Conservation (phyloP, 2,329 filamentous ascomycete genomes). For the Talaromyces atroroseus region DNA sequence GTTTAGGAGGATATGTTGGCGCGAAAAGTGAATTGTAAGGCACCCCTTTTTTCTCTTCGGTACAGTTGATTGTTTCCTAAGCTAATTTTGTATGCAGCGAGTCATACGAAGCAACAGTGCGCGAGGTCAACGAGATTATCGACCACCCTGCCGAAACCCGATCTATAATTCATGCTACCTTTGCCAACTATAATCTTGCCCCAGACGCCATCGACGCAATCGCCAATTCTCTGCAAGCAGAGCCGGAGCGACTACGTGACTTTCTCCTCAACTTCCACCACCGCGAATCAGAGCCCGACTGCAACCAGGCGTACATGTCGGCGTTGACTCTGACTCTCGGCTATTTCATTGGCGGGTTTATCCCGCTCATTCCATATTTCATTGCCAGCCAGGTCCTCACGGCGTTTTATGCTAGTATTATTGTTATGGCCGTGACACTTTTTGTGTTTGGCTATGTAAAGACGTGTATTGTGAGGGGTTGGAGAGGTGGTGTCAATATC, state of each 20-base stretch:
- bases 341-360: constrained; percentile 32
- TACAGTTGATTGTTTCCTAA: background rate
- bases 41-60: no score
- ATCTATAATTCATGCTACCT: constrained; percentile 37
- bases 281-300: constrained; percentile 40
- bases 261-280: constrained; percentile 48
- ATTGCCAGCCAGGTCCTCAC: constrained; percentile 32
- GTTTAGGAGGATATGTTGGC: constrained; percentile 61
- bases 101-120: constrained; percentile 42
- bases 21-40: constrained; percentile 48
- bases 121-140: constrained; percentile 39
- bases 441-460: constrained; percentile 43
- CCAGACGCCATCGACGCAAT: constrained; percentile 31
- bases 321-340: constrained; percentile 32
- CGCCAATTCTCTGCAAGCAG: constrained; percentile 31
- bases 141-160: constrained; percentile 30
- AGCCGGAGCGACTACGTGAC: constrained; percentile 36
- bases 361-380: constrained; percentile 47
- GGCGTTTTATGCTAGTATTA: constrained; percentile 41
- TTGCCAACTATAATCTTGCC: constrained; percentile 38
- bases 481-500: constrained; percentile 42
- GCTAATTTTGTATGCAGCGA: constrained; percentile 26
- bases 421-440: constrained; percentile 39
- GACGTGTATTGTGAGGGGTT: constrained; percentile 43
- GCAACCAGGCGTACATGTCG: constrained; percentile 45